These are phyloP conservation scores for Sporisorium iseilematis-ciliati DNA, from an alignment of 1,284 basidiomycete species.

Conservation along the genomic window DNA sequence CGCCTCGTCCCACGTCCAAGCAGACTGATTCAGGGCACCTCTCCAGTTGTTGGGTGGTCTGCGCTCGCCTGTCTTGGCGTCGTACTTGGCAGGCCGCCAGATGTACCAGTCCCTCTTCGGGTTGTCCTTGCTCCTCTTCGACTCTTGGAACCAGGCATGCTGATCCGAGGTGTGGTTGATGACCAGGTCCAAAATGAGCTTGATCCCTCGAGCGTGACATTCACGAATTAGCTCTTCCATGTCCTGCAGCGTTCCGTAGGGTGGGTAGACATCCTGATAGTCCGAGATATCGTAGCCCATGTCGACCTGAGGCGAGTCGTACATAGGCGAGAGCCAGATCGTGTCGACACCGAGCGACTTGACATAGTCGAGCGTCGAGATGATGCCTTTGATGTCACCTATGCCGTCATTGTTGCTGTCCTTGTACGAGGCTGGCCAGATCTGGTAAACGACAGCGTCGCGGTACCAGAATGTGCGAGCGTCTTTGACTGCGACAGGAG, in stretches of 20 bases:
- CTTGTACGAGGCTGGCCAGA: slow-evolving; percentile 81
- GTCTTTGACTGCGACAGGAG: background rate
- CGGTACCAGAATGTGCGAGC: slow-evolving; percentile 33
- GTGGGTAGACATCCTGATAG: slow-evolving; percentile 79
- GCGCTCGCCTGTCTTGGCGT: slow-evolving; percentile 69
- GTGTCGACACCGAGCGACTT: slow-evolving; percentile 79
- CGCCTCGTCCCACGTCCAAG: slow-evolving; percentile 79
- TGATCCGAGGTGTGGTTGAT: slow-evolving; percentile 81
- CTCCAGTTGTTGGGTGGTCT: slow-evolving; percentile 79
- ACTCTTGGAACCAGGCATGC: slow-evolving; percentile 78
- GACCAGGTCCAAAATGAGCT: slow-evolving; percentile 82
- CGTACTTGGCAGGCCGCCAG: slow-evolving; percentile 77
- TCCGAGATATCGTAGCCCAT: slow-evolving; percentile 76
- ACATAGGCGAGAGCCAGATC: slow-evolving; percentile 81
- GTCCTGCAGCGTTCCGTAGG: slow-evolving; percentile 79
- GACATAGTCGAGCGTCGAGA: slow-evolving; percentile 78
- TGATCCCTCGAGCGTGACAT: slow-evolving; percentile 78
- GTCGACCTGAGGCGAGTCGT: slow-evolving; percentile 77
- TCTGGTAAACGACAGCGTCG: slow-evolving; percentile 67
- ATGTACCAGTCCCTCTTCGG: slow-evolving; percentile 81
- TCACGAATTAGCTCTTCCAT: slow-evolving; percentile 77
- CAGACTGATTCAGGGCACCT: slow-evolving; percentile 79
- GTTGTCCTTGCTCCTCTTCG: slow-evolving; percentile 74
- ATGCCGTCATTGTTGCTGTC: slow-evolving; percentile 81
- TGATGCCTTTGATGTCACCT: slow-evolving; percentile 81